Base-by-base conservation (phyloP, 192 early-diverging fungal genomes). In the Backusella luteola region DNA sequence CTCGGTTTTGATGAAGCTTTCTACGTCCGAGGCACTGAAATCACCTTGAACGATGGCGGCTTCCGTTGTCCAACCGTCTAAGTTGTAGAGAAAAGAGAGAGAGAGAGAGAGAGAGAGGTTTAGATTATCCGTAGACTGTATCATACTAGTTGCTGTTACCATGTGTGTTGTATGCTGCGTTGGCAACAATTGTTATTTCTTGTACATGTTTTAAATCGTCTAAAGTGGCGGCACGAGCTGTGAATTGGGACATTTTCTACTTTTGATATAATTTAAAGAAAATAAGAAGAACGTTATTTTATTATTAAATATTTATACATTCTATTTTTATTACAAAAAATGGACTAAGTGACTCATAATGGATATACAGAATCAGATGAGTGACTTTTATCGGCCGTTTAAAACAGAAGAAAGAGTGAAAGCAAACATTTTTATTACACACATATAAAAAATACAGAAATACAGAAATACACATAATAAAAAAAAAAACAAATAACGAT, bases 51-150 rank as follows among this genome's bases (percentile, higher is more conserved):
- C 49, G 4, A 53, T 73, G 3, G 34, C 12, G 52, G 46, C 71
- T 34, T 73, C 71, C n/a, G 46, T 73, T 17, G 71, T 73, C 71
- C 71, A 73, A 12, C 71, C 49, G 32, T 73, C 71, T 73, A 17
- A 9, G 7, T 41, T 26, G 23, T 29, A 39, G n/a, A 34, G 38
- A 39, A 39, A 39, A 6, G 1, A 39, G 4, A 44, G 2, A 32
- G 2, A 6, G 1, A 39, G 4, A 44, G 2, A 32, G 2, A 32
- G 1, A 32, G 32, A 32, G 29, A 32, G 32, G 32, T 32, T 32
- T 32, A 32, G 2, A 32, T 32, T 32, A 32, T 32, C 32, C 32
- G 2, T 32, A 32, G 32, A 3, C 32, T 3, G 1, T 32, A 32
- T 32, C 32, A 32, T 32, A 32, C 32, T 32, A 32, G 32, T 32